A percentile compares a stretch with the other conserved stretches of the same genome.
Evolutionary conservation across 2,329 filamentous ascomycete genomes (phyloP).

Genomic region (Aspergillus eucalypticola): DNA sequence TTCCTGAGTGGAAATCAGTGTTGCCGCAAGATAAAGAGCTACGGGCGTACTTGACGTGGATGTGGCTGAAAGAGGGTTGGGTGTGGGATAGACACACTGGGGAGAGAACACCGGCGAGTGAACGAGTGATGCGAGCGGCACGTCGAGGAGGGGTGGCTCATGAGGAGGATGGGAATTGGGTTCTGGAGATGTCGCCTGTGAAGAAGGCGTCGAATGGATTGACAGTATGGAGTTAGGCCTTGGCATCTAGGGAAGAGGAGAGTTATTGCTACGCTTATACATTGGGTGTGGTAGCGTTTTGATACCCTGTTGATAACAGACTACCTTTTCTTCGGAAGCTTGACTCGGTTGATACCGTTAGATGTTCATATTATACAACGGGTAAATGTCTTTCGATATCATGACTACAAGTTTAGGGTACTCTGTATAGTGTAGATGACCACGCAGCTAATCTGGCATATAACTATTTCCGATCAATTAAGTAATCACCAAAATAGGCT

Average conservation of each 20-base stretch:
- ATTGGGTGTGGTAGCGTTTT: neutral
- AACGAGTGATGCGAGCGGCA: slow-evolving; percentile 41
- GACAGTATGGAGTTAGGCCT: slow-evolving; percentile 1
- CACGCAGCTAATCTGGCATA: too few relatives aligned
- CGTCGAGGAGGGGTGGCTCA: slow-evolving; percentile 43
- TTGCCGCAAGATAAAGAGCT: slow-evolving; percentile 83
- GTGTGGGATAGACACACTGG: slow-evolving; percentile 76
- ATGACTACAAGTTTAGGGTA: too few relatives aligned
- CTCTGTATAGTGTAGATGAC: neutral
- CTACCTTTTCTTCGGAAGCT: neutral
- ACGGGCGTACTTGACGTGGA: slow-evolving; percentile 82
- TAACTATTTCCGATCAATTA: too few relatives aligned
- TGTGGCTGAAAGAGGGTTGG: slow-evolving; percentile 87
- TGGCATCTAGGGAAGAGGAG: neutral
- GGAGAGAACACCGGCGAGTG: slow-evolving; percentile 42
- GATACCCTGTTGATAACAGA: neutral
- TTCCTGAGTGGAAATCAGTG: slow-evolving; percentile 90
- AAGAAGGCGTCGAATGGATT: slow-evolving; percentile 34
- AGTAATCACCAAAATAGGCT: neutral
- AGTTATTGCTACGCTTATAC: neutral
- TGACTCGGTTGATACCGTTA: neutral
- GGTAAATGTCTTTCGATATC: too few relatives aligned
- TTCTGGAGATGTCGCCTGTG: slow-evolving; percentile 36
- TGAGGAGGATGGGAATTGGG: slow-evolving; percentile 44
- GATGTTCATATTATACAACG: neutral